A percentile compares a stretch with the other conserved stretches of the same genome.
These are phyloP conservation scores for Iris macrosiphon DNA, from an alignment of 106 monocot species.

Conservation along the genomic window DNA sequence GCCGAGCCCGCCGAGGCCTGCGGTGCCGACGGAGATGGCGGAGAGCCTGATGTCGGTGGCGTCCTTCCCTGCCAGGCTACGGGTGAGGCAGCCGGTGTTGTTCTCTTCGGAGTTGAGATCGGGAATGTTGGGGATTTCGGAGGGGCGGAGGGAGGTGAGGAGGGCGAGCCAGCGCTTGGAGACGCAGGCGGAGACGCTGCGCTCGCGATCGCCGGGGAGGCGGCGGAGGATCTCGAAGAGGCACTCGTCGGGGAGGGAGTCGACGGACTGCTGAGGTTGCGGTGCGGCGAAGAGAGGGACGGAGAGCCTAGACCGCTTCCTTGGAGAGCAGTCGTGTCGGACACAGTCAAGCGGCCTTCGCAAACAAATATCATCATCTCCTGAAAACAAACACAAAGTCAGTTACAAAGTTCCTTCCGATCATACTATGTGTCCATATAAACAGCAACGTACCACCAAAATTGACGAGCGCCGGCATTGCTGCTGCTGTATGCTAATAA, in stretches of 20 bases:
- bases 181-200: conserved; percentile 50
- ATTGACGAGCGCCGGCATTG: too few species aligned
- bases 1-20: conserved; percentile 28
- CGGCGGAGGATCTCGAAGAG: conserved; percentile 77
- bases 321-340: conserved; percentile 6
- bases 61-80: conserved; percentile 37
- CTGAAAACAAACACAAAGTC: too few species aligned
- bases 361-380: too few species aligned
- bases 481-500: too few species aligned
- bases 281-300: background rate
- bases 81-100: conserved; percentile 11
- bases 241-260: conserved; percentile 68
- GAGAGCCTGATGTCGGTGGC: conserved; percentile 58
- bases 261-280: too few species aligned
- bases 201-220: conserved; percentile 31
- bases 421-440: too few species aligned
- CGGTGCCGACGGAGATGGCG: conserved; percentile 29
- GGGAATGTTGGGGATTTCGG: background rate
- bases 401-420: too few species aligned
- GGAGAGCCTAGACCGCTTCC: conserved; percentile 2
- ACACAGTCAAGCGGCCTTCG: background rate
- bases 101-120: too few species aligned
- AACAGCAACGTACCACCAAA: too few species aligned
- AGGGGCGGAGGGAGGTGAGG: conserved; percentile 35
- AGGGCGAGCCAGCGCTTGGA: conserved; percentile 74